Conservation (phyloP, 2,329 filamentous ascomycete species). For the Trichoderma afroharzianum region DNA sequence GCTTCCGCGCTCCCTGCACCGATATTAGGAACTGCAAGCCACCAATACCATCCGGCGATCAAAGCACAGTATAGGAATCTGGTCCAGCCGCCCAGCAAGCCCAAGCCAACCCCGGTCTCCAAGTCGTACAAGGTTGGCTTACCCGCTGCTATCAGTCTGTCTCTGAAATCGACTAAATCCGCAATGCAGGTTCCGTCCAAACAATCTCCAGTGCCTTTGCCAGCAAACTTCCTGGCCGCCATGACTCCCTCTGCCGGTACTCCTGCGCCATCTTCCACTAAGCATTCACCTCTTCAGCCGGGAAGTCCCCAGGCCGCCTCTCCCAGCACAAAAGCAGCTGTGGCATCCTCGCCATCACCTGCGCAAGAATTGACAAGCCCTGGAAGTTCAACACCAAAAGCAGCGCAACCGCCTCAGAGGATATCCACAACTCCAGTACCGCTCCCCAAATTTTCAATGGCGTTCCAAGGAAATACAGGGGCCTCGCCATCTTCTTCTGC, state of each 20-base stretch:
- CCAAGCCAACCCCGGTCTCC: constrained; percentile 24
- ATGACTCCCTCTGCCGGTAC: constrained; percentile 32
- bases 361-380: neutral
- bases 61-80: constrained; percentile 13
- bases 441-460: constrained; percentile 26
- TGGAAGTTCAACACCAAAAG: neutral
- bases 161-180: constrained; percentile 29
- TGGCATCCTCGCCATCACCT: constrained; percentile 8
- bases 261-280: constrained; percentile 19
- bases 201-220: constrained; percentile 43
- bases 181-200: constrained; percentile 35
- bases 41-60: constrained; percentile 16
- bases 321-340: constrained; percentile 10
- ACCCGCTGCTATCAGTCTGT: constrained; percentile 24
- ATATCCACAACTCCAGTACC: constrained; percentile 33
- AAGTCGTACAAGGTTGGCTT: constrained; percentile 35
- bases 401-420: constrained; percentile 9
- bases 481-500: neutral
- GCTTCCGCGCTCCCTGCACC: neutral
- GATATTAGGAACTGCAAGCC: neutral
- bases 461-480: neutral
- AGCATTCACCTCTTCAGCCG: constrained; percentile 19
- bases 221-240: constrained; percentile 41
- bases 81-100: constrained; percentile 21
- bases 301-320: neutral